These are phyloP conservation scores for Ceratorhiza oryzae-sativae DNA, from an alignment of 1,284 basidiomycete species.

Conservation along the genomic window DNA sequence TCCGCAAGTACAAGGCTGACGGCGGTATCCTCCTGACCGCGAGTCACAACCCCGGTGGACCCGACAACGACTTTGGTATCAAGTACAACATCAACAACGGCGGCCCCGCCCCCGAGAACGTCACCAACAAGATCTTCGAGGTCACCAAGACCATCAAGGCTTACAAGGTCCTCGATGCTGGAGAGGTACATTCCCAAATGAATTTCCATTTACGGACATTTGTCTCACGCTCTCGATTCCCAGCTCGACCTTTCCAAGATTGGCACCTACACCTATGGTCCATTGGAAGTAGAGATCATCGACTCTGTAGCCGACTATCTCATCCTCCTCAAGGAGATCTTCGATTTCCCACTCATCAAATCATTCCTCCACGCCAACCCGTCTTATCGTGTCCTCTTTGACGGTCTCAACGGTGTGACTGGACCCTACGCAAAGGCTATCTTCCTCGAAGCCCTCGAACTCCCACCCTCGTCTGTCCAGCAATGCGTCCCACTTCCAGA, in stretches of 20 bases:
- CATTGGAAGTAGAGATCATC: conserved; percentile 87
- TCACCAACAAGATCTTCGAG: conserved; percentile 94
- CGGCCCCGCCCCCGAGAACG: conserved; percentile 93
- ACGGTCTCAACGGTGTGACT: conserved; percentile 96
- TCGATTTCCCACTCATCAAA: conserved; percentile 94
- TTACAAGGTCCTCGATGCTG: conserved; percentile 86
- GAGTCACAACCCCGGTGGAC: conserved; percentile 97
- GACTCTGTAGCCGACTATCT: conserved; percentile 95
- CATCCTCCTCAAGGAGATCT: conserved; percentile 84
- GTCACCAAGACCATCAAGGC: conserved; percentile 84
- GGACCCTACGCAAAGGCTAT: conserved; percentile 95
- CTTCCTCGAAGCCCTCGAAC: conserved; percentile 84
- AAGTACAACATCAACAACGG: conserved; percentile 99
- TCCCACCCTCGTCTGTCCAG: conserved; percentile 83
- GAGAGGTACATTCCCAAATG: conserved; percentile 64
- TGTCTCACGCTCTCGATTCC: conserved; percentile 6
- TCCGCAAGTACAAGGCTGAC: conserved; percentile 93
- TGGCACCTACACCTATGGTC: conserved; percentile 81
- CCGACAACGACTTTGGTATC: conserved; percentile 98
- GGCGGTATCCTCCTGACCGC: conserved; percentile 99
- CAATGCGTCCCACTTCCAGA: conserved; percentile 92
- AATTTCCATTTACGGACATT: not conserved
- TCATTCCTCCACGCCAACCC: conserved; percentile 78
- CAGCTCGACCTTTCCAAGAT: conserved; percentile 87
- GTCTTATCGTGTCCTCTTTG: conserved; percentile 88